Conservation (phyloP, 768 basidiomycete species). For the Gloeopeniophorella convolvens region DNA sequence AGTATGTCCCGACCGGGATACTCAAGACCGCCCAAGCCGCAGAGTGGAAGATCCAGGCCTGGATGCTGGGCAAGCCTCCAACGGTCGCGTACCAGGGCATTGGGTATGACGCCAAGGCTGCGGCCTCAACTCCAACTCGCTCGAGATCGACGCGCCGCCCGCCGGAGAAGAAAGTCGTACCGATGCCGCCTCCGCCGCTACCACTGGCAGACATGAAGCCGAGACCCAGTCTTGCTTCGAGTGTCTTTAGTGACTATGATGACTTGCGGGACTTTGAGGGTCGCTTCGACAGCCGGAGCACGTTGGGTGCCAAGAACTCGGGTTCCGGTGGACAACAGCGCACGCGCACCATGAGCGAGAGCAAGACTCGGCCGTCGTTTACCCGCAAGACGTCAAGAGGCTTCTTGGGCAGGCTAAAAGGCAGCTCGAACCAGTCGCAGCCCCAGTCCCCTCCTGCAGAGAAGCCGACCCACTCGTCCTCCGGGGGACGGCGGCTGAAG, state of each 20-base stretch:
- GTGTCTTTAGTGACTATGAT: conserved; percentile 80
- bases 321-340: conserved; percentile 24
- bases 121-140: conserved; percentile 21
- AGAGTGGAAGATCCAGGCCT: conserved; percentile 94
- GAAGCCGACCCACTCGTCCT: conserved; percentile 28
- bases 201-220: conserved; percentile 36
- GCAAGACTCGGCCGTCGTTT: conserved; percentile 28
- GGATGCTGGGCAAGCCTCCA: conserved; percentile 96
- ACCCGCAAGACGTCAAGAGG: conserved; percentile 61
- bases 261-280: conserved; percentile 84
- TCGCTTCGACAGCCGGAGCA: conserved; percentile 75
- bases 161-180: conserved; percentile 12
- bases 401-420: conserved; percentile 59
- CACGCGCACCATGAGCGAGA: conserved; percentile 30
- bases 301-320: conserved; percentile 44
- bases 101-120: conserved; percentile 50
- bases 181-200: conserved; percentile 21
- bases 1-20: conserved; percentile 90
- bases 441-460: conserved; percentile 40
- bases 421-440: conserved; percentile 38
- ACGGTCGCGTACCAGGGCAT: conserved; percentile 80
- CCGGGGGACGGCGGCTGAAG: conserved; percentile 51
- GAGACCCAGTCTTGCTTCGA: conserved; percentile 67
- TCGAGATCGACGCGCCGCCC: conserved; percentile 8
- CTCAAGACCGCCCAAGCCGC: conserved; percentile 94